Conservation (phyloP, 148 eudicot species). For the Cornus florida region DNA sequence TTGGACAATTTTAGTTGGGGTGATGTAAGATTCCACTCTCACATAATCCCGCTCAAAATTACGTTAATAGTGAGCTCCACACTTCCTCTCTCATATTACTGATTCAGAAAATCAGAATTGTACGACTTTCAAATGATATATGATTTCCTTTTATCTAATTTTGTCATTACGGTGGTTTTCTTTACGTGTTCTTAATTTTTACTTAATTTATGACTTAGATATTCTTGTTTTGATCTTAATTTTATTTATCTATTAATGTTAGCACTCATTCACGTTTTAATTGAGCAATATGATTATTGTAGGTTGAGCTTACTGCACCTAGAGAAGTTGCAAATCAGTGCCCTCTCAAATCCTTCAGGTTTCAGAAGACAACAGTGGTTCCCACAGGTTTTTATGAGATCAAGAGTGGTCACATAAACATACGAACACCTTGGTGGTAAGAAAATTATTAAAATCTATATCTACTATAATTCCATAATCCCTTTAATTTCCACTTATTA, state of each 20-base stretch:
- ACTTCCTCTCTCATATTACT: too few species aligned
- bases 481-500: too few species aligned
- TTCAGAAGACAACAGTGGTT: slow-evolving; percentile 32
- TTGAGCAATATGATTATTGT: background rate
- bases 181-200: background rate
- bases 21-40: too few species aligned
- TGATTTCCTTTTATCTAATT: too few species aligned
- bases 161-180: background rate
- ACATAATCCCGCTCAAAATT: too few species aligned
- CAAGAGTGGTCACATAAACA: slow-evolving; percentile 31
- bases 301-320: slow-evolving; percentile 39
- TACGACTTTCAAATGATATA: too few species aligned
- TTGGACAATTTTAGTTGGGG: too few species aligned
- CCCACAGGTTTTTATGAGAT: slow-evolving; percentile 23
- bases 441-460: background rate
- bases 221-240: background rate
- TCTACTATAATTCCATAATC: too few species aligned
- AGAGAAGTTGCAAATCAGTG: slow-evolving; percentile 38
- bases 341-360: slow-evolving; percentile 49
- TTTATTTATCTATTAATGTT: too few species aligned
- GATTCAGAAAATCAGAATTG: too few species aligned
- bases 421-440: slow-evolving; percentile 55
- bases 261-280: too few species aligned
- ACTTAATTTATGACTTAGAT: background rate
- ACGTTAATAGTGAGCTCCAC: too few species aligned